Conservation (phyloP, 2,329 filamentous ascomycete species). For the Talaromyces sp. region DNA sequence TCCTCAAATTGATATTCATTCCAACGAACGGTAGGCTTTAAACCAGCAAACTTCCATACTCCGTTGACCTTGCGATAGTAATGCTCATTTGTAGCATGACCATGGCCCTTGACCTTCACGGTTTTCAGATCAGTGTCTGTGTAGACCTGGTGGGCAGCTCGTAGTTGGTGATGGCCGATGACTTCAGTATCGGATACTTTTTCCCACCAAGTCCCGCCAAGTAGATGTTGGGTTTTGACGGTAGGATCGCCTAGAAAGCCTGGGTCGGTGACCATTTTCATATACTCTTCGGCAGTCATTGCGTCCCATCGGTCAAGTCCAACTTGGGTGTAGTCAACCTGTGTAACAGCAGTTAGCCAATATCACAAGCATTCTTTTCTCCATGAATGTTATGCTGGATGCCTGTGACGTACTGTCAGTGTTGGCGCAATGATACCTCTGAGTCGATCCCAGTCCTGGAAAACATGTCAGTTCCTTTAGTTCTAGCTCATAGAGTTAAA, state of each 20-base stretch:
- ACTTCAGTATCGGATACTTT: constrained; percentile 55
- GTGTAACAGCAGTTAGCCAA: constrained; percentile 26
- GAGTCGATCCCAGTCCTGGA: constrained; percentile 38
- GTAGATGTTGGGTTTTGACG: constrained; percentile 61
- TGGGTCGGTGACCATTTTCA: constrained; percentile 54
- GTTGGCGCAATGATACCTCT: constrained; percentile 41
- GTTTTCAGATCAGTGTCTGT: constrained; percentile 44
- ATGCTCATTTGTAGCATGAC: constrained; percentile 54
- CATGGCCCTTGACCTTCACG: constrained; percentile 57
- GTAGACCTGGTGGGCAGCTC: constrained; percentile 59
- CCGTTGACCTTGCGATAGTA: constrained; percentile 55
- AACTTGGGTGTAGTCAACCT: constrained; percentile 68
- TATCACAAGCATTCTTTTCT: background rate
- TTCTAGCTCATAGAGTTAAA: background rate
- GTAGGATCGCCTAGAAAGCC: constrained; percentile 57
- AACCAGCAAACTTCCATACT: constrained; percentile 58
- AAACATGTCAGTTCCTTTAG: background rate
- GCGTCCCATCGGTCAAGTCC: constrained; percentile 56
- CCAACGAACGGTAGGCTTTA: constrained; percentile 54
- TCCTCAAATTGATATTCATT: constrained; percentile 55
- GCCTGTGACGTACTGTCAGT: constrained; percentile 18
- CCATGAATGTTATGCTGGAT: background rate
- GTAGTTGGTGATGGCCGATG: constrained; percentile 57
- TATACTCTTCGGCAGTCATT: constrained; percentile 58
- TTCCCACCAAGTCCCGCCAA: constrained; percentile 56